Percentiles rank a stretch among this genome's conserved stretches.
Conservation (phyloP, 75 land plant genomes). For the Pseudotsuga menziesii region DNA sequence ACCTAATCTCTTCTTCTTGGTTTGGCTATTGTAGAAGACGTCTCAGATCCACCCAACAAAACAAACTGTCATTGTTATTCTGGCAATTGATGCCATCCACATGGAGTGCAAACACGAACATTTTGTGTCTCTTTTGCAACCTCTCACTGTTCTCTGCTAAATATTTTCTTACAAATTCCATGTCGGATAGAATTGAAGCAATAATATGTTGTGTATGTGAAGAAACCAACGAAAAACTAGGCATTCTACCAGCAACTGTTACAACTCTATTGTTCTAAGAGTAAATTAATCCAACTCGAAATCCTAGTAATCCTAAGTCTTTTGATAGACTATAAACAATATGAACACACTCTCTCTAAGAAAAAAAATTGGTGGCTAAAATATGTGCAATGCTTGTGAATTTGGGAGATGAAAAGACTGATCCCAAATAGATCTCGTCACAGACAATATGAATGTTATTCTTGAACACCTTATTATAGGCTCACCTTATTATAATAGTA, state of each 20-base stretch:
- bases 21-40: slow-evolving; percentile 30
- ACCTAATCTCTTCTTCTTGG: slow-evolving; percentile 51
- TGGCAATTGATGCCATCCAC: slow-evolving; percentile 30
- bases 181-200: slow-evolving; percentile 54
- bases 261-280: slow-evolving; percentile 67
- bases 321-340: slow-evolving; percentile 75
- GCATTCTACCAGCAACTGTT: slow-evolving; percentile 53
- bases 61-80: slow-evolving; percentile 26
- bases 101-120: slow-evolving; percentile 29
- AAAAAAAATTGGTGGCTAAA: too few species aligned
- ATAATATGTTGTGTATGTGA: slow-evolving; percentile 62
- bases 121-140: slow-evolving; percentile 32
- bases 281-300: slow-evolving; percentile 71
- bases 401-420: slow-evolving; percentile 11
- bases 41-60: slow-evolving; percentile 74
- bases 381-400: not conserved
- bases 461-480: too few species aligned
- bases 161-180: slow-evolving; percentile 37
- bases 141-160: slow-evolving; percentile 42
- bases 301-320: slow-evolving; percentile 77
- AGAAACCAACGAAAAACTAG: slow-evolving; percentile 63
- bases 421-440: slow-evolving; percentile 52
- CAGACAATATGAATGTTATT: slow-evolving; percentile 33
- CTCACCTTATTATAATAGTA: too few species aligned
- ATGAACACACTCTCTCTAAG: slow-evolving; percentile 22